A percentile compares a stretch with the other conserved stretches of the same genome.
These are phyloP conservation scores for Clohesyomyces aquaticus DNA, from an alignment of 495 filamentous ascomycete genomes.

Conservation along the genomic window DNA sequence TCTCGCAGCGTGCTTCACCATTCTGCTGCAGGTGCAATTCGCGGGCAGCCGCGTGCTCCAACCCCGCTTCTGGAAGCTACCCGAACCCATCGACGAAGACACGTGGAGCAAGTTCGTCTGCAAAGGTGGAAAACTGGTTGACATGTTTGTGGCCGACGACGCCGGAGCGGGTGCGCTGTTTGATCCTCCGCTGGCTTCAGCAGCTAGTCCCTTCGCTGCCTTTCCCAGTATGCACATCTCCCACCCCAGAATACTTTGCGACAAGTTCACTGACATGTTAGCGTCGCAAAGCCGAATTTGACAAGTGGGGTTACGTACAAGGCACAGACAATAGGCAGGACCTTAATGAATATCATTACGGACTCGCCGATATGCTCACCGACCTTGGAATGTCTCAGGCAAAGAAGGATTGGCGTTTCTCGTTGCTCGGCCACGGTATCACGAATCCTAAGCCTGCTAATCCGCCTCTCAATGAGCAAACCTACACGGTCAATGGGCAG, in stretches of 20 bases:
- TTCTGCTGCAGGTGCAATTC: too few relatives aligned
- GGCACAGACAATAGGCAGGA: background rate
- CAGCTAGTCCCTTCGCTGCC: slow-evolving; percentile 8
- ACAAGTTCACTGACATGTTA: background rate
- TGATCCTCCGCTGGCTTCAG: background rate
- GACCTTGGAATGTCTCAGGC: background rate
- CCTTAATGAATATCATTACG: background rate
- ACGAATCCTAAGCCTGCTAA: background rate
- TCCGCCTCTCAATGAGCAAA: background rate
- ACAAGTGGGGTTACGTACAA: background rate
- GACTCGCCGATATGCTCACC: background rate
- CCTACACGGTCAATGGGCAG: background rate
- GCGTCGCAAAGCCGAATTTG: background rate
- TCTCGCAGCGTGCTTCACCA: too few relatives aligned
- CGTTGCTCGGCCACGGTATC: background rate
- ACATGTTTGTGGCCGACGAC: slow-evolving; percentile 2
- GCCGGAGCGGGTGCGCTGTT: slow-evolving; percentile 5
- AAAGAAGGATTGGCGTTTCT: background rate
- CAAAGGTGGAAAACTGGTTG: slow-evolving; percentile 1
- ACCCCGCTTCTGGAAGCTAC: background rate
- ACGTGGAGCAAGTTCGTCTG: background rate
- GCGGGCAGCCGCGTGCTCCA: too few relatives aligned
- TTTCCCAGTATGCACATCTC: slow-evolving; percentile 1
- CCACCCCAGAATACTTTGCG: background rate
- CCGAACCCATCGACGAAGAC: slow-evolving; percentile 2